Evolutionary conservation across 176 grass and related monocot species (phyloP).

Genomic region (Rhipidocladum racemiflorum): DNA sequence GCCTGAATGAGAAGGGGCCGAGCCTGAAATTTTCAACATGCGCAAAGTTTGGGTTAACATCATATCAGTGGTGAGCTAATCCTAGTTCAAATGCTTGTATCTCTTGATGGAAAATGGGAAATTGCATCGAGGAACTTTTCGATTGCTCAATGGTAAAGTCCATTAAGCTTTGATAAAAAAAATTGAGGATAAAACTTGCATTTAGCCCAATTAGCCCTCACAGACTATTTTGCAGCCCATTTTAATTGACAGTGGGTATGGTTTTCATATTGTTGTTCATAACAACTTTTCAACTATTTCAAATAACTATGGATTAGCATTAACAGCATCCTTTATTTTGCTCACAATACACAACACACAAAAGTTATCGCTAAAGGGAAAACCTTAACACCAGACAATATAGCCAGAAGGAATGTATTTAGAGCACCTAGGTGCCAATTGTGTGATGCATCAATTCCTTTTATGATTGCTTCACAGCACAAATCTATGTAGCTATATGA

Average conservation of each 20-base stretch:
- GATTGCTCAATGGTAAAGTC: neutral
- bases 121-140: neutral
- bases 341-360: neutral
- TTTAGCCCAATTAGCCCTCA: neutral
- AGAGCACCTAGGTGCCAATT: neutral
- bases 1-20: slow-evolving; percentile 65
- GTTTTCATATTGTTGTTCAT: neutral
- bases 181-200: neutral
- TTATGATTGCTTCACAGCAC: slow-evolving; percentile 12
- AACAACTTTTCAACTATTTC: neutral
- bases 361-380: neutral
- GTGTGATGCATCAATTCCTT: neutral
- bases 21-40: slow-evolving; percentile 57
- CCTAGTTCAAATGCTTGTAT: neutral
- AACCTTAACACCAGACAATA: neutral
- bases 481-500: slow-evolving; percentile 2
- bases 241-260: neutral
- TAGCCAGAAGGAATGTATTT: neutral
- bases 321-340: neutral
- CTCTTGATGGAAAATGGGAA: neutral
- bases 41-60: slow-evolving; percentile 13
- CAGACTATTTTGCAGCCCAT: neutral
- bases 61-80: neutral
- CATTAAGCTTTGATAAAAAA: neutral
- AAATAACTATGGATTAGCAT: slow-evolving; percentile 12